phyloP scores from a whole-genome alignment of 345 rosid genomes.

The Eutrema japonicum region DNA sequence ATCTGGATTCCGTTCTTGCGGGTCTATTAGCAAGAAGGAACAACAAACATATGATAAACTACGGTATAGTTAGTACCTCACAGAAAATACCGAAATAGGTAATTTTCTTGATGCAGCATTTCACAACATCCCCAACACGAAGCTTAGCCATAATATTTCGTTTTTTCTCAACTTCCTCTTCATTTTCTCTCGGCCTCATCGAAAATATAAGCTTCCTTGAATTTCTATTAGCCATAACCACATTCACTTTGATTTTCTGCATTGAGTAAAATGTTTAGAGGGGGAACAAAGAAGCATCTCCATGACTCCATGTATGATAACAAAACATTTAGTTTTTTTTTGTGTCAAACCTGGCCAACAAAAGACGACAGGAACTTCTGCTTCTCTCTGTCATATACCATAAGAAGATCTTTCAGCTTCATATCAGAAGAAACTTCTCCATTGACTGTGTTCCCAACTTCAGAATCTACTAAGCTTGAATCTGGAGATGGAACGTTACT shows the following conservation, averaged over 20 bases:
- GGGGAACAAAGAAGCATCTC: not conserved
- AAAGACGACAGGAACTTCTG: constrained; percentile 79
- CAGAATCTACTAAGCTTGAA: constrained; percentile 46
- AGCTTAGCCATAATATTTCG: constrained; percentile 88
- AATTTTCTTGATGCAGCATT: constrained; percentile 84
- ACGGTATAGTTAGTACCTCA: constrained; percentile 58
- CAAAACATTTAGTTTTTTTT: not conserved
- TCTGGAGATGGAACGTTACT: constrained; percentile 44
- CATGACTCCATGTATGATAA: not conserved
- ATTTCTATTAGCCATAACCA: constrained; percentile 63
- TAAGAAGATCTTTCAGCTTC: constrained; percentile 85
- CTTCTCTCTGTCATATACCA: constrained; percentile 80
- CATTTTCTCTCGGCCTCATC: constrained; percentile 78
- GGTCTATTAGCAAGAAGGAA: not conserved
- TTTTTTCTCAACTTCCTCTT: constrained; percentile 71
- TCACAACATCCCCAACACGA: constrained; percentile 86
- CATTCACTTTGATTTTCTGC: constrained; percentile 75
- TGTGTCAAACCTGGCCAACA: constrained; percentile 81
- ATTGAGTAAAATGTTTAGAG: constrained; percentile 26
- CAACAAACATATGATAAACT: constrained; percentile 1
- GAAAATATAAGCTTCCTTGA: constrained; percentile 78
- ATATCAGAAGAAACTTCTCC: constrained; percentile 64
- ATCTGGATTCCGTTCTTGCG: not conserved
- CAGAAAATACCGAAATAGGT: constrained; percentile 93
- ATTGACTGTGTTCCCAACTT: constrained; percentile 38